Evolutionary conservation across 805 yeast species (phyloP).

Genomic region (Maudiozyma pseudohumilis): DNA sequence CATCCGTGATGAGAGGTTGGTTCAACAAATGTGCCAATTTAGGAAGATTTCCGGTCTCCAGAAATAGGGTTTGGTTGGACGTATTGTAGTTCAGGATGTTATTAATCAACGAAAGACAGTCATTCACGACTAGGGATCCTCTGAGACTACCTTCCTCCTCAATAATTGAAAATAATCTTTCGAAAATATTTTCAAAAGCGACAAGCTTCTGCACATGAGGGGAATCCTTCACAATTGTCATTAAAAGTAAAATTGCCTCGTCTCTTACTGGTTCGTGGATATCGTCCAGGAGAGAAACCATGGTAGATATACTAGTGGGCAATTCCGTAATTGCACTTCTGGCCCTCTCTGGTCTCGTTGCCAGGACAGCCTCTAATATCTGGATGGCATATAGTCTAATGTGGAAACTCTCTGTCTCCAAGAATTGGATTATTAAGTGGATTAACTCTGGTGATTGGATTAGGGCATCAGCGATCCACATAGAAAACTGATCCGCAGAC

Average conservation of each 20-base stretch:
- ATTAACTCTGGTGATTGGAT: conserved; percentile 43
- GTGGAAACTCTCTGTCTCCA: conserved; percentile 62
- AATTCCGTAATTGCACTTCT: conserved; percentile 63
- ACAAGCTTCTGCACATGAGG: conserved; percentile 84
- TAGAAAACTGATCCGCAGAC: conserved; percentile 69
- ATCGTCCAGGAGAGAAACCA: conserved; percentile 56
- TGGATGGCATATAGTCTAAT: conserved; percentile 74
- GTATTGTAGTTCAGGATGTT: conserved; percentile 73
- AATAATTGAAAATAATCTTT: conserved; percentile 65
- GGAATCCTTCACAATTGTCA: conserved; percentile 73
- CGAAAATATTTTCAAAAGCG: conserved; percentile 91
- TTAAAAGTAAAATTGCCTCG: conserved; percentile 73
- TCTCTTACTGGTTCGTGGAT: conserved; percentile 78
- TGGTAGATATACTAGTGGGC: conserved; percentile 70
- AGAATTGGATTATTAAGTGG: conserved; percentile 37
- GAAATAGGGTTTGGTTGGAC: conserved; percentile 78
- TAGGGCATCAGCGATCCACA: conserved; percentile 93
- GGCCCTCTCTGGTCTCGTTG: conserved; percentile 63
- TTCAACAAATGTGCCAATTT: conserved; percentile 51
- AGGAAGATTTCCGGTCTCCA: conserved; percentile 74
- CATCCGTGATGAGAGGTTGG: conserved; percentile 40
- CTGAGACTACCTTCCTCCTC: conserved; percentile 81
- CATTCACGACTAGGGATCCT: conserved; percentile 86
- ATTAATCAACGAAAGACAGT: conserved; percentile 66
- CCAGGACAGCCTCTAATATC: conserved; percentile 69